These are phyloP conservation scores for Heterobasidion parviporum DNA, from an alignment of 1,284 basidiomycete genomes.

Conservation along the genomic window DNA sequence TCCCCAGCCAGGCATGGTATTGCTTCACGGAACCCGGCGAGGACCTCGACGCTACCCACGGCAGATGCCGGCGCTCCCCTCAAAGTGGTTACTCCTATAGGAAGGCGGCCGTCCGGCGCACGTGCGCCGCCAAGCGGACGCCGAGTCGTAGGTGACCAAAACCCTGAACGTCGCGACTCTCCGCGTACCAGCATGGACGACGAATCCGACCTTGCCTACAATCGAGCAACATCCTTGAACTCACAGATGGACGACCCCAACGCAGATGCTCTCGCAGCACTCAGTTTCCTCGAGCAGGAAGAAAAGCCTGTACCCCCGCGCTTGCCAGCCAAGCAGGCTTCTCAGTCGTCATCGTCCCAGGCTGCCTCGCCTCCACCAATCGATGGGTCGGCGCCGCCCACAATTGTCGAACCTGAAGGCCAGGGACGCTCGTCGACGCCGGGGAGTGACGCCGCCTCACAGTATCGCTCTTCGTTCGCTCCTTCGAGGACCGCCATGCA, in stretches of 20 bases:
- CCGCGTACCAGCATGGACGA: constrained; percentile 14
- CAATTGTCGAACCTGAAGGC: constrained; percentile 17
- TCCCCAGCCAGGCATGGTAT: not conserved
- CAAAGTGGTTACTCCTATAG: constrained; percentile 2
- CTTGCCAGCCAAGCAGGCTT: constrained; percentile 9
- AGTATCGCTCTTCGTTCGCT: constrained; percentile 76
- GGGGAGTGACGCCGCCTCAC: constrained; percentile 18
- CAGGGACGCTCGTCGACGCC: constrained; percentile 20
- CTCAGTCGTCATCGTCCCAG: constrained; percentile 7
- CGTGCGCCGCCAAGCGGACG: constrained; percentile 51
- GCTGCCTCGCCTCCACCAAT: constrained; percentile 8
- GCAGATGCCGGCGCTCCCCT: not conserved
- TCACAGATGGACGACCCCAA: constrained; percentile 34
- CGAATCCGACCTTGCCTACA: constrained; percentile 5
- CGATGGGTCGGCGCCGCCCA: constrained; percentile 17
- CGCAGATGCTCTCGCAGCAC: constrained; percentile 67
- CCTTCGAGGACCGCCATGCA: constrained; percentile 75
- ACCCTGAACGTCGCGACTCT: constrained; percentile 6
- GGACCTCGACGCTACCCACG: constrained; percentile 10
- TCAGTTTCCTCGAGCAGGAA: constrained; percentile 62
- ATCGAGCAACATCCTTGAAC: constrained; percentile 4
- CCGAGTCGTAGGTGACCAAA: constrained; percentile 4
- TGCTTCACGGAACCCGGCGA: not conserved
- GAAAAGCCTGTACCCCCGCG: constrained; percentile 25
- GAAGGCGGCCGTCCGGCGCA: constrained; percentile 66